Base-by-base conservation (phyloP, 2,329 filamentous ascomycete species). In the Diaporthe sp. region DNA sequence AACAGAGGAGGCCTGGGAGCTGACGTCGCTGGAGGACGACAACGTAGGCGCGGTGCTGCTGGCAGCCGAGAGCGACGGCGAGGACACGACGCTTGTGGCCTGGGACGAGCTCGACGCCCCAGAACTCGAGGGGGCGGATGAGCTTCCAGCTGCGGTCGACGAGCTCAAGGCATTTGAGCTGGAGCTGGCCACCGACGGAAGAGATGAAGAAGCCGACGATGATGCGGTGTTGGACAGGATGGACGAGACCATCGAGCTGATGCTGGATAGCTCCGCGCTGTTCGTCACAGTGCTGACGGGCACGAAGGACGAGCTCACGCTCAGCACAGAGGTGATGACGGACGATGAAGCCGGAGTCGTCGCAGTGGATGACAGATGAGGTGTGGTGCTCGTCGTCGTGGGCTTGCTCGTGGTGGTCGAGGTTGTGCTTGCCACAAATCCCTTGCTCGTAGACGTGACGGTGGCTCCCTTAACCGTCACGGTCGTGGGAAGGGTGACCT, bases 241-340 rank as follows among this genome's bases (percentile, higher is more conserved):
- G 31, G 62, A 59, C 5, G 73, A 70, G 15, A 76, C n/a, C 2
- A 70, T 4, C 0, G 57, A 70, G 46, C 49, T 74, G 39, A 70
- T 53, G 57, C 65, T 70, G 22, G 71, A 74, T 6, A 70, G 25
- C 2, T 74, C 65, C 9, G 61, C 71, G 53, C 46, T 57, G 57
- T 76, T 74, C 10, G 65, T 74, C 19, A 74, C 9, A 10, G 55
- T 57, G 71, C 62, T 74, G 15, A 70, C 62, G 15, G 74, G 74
- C 46, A 76, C 65, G 25, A 74, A 70, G 2, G 71, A 53, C 15
- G 71, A 76, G 71, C 74, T 74, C 37, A 67, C 62, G 46, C 58
- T 42, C 12, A 34, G 25, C 22, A 74, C 71, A 2, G 62, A 62
- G 7, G 71, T 57, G n/a, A 74, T 61, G 46, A 74, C 49, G 3